A percentile compares a stretch with the other conserved stretches of the same genome.
Evolutionary conservation across 208 protist genomes (phyloP).

Genomic region (Tritrichomonas musculus): DNA sequence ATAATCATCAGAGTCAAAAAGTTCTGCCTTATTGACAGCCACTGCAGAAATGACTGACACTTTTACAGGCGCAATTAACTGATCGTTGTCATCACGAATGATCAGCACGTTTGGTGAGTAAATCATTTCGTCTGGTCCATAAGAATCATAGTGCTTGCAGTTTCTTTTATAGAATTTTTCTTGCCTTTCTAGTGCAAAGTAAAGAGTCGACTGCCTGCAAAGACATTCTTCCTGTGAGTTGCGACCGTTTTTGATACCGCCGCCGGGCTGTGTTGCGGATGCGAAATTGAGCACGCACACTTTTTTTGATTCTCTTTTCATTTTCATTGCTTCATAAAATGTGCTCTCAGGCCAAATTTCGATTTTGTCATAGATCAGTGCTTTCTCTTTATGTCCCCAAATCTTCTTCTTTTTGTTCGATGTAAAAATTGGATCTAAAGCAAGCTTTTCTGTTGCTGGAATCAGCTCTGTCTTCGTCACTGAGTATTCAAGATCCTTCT

Average conservation of each 20-base stretch:
- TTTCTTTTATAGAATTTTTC: too few relatives aligned
- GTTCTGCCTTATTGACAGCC: not conserved
- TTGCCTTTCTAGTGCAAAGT: not conserved
- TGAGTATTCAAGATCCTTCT: too few relatives aligned
- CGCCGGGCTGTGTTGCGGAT: not conserved
- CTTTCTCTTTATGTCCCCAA: too few relatives aligned
- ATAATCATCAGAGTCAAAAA: not conserved
- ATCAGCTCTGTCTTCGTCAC: too few relatives aligned
- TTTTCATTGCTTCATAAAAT: not conserved
- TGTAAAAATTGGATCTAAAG: too few relatives aligned
- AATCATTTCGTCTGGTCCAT: not conserved
- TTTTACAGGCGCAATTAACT: not conserved
- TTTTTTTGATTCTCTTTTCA: not conserved
- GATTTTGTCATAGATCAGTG: too few relatives aligned
- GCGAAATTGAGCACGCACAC: not conserved
- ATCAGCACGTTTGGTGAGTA: not conserved
- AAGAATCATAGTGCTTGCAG: too few relatives aligned
- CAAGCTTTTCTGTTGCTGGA: too few relatives aligned
- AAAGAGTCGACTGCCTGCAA: not conserved
- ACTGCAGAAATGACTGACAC: not conserved
- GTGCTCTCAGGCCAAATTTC: too few relatives aligned
- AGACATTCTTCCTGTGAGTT: not conserved
- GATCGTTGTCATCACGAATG: not conserved
- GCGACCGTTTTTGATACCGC: not conserved
- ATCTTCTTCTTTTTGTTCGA: too few relatives aligned